A percentile compares a stretch with the other conserved stretches of the same genome.
phyloP scores from a whole-genome alignment of 306 rosid species.

The Citrullus amarus region DNA sequence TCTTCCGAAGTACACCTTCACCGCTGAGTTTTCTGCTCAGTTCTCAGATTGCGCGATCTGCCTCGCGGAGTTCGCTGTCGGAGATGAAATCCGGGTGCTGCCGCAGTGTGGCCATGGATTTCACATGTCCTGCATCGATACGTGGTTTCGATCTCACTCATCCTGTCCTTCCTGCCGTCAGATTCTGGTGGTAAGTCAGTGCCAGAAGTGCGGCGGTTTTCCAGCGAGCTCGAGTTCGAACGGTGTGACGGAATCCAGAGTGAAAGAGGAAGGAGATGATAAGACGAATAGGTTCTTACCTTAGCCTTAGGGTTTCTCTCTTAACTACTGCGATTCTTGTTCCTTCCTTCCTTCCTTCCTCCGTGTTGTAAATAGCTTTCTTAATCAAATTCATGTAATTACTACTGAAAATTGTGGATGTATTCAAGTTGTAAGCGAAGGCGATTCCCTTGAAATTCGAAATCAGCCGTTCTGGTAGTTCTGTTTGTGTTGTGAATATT shows the following conservation, averaged over 20 bases:
- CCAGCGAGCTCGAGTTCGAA: slow-evolving; percentile 28
- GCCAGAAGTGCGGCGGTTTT: slow-evolving; percentile 62
- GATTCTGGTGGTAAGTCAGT: slow-evolving; percentile 38
- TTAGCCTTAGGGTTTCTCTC: slow-evolving; percentile 13
- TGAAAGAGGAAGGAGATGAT: slow-evolving; percentile 35
- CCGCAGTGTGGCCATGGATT: slow-evolving; percentile 77
- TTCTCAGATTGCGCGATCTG: slow-evolving; percentile 73
- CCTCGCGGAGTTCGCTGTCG: slow-evolving; percentile 43
- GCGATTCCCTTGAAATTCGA: background rate
- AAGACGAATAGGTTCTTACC: slow-evolving; percentile 43
- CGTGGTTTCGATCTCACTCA: slow-evolving; percentile 77
- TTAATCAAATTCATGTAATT: slow-evolving; percentile 4
- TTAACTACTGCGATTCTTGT: background rate
- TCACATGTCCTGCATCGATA: slow-evolving; percentile 62
- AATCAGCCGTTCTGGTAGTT: background rate
- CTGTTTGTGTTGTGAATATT: background rate
- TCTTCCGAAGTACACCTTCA: slow-evolving; percentile 55
- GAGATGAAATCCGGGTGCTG: slow-evolving; percentile 60
- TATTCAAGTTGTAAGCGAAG: background rate
- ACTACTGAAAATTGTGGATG: background rate
- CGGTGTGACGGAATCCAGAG: slow-evolving; percentile 24
- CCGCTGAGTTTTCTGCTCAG: slow-evolving; percentile 30
- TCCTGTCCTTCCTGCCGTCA: slow-evolving; percentile 79
- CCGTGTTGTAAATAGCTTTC: slow-evolving; percentile 2
- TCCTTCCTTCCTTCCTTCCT: background rate